These are phyloP conservation scores for Penicillium lividum DNA, from an alignment of 495 filamentous ascomycete species.

Conservation along the genomic window DNA sequence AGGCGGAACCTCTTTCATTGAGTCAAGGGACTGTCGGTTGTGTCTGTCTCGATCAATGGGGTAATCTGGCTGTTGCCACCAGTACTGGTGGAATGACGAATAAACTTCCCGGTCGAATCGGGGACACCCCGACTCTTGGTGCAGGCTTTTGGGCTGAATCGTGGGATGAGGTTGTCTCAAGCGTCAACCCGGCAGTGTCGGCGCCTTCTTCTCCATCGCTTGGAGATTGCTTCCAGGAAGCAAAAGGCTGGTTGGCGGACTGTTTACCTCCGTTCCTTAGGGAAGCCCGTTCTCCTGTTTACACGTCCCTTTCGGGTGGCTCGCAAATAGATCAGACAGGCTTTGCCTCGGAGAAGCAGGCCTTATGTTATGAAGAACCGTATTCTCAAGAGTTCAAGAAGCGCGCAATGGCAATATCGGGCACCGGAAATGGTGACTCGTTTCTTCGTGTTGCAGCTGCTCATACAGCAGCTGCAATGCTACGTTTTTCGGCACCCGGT, in stretches of 20 bases:
- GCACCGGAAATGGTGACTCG: slow-evolving; percentile 88
- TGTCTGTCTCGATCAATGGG: slow-evolving; percentile 73
- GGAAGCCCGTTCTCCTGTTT: slow-evolving; percentile 6
- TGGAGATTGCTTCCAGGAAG: slow-evolving; percentile 5
- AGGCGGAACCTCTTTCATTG: slow-evolving; percentile 23
- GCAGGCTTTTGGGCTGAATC: slow-evolving; percentile 91
- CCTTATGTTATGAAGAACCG: slow-evolving; percentile 9
- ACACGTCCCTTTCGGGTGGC: slow-evolving; percentile 8
- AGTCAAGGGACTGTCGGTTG: slow-evolving; percentile 84
- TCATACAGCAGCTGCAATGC: slow-evolving; percentile 70
- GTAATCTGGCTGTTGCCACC: slow-evolving; percentile 75
- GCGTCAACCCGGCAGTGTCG: background rate
- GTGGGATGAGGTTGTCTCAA: slow-evolving; percentile 54
- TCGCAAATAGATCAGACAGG: background rate
- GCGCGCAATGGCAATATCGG: slow-evolving; percentile 70
- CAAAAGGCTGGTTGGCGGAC: slow-evolving; percentile 40
- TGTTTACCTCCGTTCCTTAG: slow-evolving; percentile 47
- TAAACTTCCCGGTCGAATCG: slow-evolving; percentile 80
- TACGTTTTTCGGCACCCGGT: slow-evolving; percentile 56
- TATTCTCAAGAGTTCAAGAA: background rate
- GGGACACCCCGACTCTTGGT: slow-evolving; percentile 84
- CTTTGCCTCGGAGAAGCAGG: slow-evolving; percentile 4
- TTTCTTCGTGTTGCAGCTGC: slow-evolving; percentile 75
- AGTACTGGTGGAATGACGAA: slow-evolving; percentile 90
- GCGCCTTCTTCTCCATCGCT: background rate